These are phyloP conservation scores for Ophiostoma tasmaniense DNA, from an alignment of 2,329 filamentous ascomycete species.

Conservation along the genomic window DNA sequence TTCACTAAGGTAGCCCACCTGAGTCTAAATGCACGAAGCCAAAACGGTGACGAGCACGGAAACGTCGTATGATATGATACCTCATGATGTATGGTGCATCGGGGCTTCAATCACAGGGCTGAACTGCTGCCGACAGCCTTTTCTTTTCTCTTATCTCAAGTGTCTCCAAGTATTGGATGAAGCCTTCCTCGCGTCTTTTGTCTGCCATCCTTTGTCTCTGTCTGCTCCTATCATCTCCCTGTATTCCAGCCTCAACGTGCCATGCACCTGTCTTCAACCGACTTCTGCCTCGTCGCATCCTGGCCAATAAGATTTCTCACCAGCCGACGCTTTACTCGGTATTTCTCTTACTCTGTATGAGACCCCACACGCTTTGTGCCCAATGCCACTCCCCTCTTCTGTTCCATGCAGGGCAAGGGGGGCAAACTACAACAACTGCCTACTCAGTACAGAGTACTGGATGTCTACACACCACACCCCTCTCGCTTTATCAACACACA, in stretches of 20 bases:
- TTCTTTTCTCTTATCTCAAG: background rate
- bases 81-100: background rate
- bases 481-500: background rate
- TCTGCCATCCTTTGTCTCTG: too few relatives aligned
- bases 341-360: background rate
- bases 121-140: background rate
- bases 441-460: background rate
- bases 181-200: background rate
- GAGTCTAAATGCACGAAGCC: background rate
- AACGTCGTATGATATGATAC: too few relatives aligned
- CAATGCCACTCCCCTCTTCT: background rate
- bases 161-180: too few relatives aligned
- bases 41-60: background rate
- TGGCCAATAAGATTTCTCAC: background rate
- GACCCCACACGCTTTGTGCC: background rate
- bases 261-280: background rate
- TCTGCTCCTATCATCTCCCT: background rate
- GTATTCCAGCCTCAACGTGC: background rate
- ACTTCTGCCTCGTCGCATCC: background rate
- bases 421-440: background rate
- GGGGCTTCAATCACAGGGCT: background rate
- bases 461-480: background rate
- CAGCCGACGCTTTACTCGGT: background rate
- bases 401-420: background rate
- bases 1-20: too few relatives aligned